A percentile compares a stretch with the other conserved stretches of the same genome.
phyloP scores from a whole-genome alignment of 805 yeast species.

The Myxozyma neglecta region DNA sequence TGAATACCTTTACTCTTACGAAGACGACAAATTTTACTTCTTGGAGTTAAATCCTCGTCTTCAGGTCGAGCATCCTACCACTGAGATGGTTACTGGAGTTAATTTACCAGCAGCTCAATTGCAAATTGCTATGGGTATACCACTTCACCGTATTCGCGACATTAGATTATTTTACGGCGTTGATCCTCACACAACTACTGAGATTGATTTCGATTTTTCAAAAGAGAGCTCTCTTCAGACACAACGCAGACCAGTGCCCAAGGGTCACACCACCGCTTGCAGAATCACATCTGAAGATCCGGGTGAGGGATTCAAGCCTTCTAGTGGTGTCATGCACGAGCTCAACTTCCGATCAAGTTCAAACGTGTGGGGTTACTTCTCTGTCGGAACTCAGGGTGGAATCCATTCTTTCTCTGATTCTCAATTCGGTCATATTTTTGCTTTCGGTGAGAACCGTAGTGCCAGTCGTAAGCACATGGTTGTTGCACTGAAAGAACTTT shows the following conservation, averaged over 20 bases:
- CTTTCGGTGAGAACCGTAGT: constrained; percentile 97
- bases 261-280: constrained; percentile 98
- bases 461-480: constrained; percentile 99
- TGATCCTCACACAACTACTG: constrained; percentile 89
- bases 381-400: constrained; percentile 93
- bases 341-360: constrained; percentile 95
- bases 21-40: constrained; percentile 93
- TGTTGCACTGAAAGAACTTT: constrained; percentile 92
- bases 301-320: constrained; percentile 98
- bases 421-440: constrained; percentile 98
- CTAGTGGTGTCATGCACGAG: constrained; percentile 95
- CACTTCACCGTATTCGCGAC: constrained; percentile 91
- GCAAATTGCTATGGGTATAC: constrained; percentile 99
- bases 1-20: constrained; percentile 91
- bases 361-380: constrained; percentile 99
- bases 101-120: constrained; percentile 98
- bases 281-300: constrained; percentile 99
- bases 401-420: constrained; percentile 98
- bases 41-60: constrained; percentile 96
- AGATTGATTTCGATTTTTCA: constrained; percentile 86
- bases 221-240: constrained; percentile 66
- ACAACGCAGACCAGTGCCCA: constrained; percentile 92
- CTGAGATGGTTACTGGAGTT: constrained; percentile 99
- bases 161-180: constrained; percentile 92
- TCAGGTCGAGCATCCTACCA: constrained; percentile 99